Evolutionary conservation across 805 yeast genomes (phyloP).

Genomic region (Teunomyces cretensis): DNA sequence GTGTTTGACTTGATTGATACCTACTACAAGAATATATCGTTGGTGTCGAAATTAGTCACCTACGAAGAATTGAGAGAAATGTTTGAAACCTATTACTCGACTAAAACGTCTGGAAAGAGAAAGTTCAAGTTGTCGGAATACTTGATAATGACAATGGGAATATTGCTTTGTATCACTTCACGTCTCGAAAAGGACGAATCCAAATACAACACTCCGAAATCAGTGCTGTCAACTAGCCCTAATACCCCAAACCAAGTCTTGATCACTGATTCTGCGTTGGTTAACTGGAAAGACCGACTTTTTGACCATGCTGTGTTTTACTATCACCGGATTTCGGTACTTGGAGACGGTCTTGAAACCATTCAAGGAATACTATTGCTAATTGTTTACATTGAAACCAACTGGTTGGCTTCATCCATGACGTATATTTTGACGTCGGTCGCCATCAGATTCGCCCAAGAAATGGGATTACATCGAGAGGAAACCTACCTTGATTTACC

Average conservation of each 20-base stretch:
- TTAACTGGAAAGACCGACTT: constrained; percentile 17
- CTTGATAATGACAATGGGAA: constrained; percentile 30
- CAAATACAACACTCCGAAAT: background rate
- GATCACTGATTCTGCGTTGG: constrained; percentile 11
- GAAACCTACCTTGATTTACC: constrained; percentile 26
- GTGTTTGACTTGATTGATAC: constrained; percentile 26
- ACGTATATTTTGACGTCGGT: constrained; percentile 30
- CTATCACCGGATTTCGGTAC: constrained; percentile 22
- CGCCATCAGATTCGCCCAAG: constrained; percentile 42
- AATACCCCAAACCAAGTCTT: background rate
- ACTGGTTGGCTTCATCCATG: constrained; percentile 28
- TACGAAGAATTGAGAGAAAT: constrained; percentile 15
- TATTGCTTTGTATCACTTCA: constrained; percentile 20
- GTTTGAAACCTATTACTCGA: constrained; percentile 25
- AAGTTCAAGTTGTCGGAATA: constrained; percentile 30
- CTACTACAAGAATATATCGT: constrained; percentile 21
- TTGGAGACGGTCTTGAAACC: constrained; percentile 23
- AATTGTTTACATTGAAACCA: constrained; percentile 26
- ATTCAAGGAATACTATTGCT: constrained; percentile 20
- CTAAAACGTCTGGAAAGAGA: constrained; percentile 6
- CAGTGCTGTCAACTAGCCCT: background rate
- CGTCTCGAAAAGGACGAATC: background rate
- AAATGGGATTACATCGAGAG: constrained; percentile 39
- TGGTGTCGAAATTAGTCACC: constrained; percentile 22
- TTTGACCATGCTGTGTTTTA: constrained; percentile 18